A percentile compares a stretch with the other conserved stretches of the same genome.
Conservation (phyloP, 2,329 filamentous ascomycete species). For the Epichloe amarillans region DNA sequence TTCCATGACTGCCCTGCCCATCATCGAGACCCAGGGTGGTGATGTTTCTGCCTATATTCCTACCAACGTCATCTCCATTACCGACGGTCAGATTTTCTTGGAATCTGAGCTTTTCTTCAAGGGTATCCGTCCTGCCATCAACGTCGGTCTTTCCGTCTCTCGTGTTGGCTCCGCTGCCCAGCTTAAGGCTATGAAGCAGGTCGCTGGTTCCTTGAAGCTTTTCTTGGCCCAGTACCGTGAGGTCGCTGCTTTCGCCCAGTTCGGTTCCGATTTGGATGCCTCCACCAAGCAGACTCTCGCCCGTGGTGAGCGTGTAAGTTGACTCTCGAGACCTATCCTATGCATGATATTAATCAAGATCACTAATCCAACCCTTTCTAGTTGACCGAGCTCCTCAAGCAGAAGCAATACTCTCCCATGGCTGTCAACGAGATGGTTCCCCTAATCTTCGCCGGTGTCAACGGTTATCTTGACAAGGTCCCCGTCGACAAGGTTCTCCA, state of each 20-base stretch:
- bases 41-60: conserved; percentile 99
- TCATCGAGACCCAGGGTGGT: conserved; percentile 99
- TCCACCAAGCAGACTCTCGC: conserved; percentile 95
- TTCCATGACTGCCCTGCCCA: conserved; percentile 89
- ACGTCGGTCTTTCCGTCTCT: conserved; percentile 99
- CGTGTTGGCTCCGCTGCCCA: conserved; percentile 99
- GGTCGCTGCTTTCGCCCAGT: conserved; percentile 98
- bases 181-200: conserved; percentile 99
- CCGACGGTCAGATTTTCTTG: conserved; percentile 99
- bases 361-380: conserved; percentile 17
- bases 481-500: conserved; percentile 82
- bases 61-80: conserved; percentile 99
- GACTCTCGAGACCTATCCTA: not conserved
- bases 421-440: conserved; percentile 98
- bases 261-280: conserved; percentile 98
- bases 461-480: conserved; percentile 80
- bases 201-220: conserved; percentile 97
- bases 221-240: conserved; percentile 99
- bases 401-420: conserved; percentile 99
- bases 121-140: conserved; percentile 99
- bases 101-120: conserved; percentile 99
- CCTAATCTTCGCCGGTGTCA: conserved; percentile 98
- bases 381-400: conserved; percentile 96
- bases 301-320: conserved; percentile 91
- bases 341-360: not conserved